Base-by-base conservation (phyloP, 768 basidiomycete genomes). In the Podaxis sp. region DNA sequence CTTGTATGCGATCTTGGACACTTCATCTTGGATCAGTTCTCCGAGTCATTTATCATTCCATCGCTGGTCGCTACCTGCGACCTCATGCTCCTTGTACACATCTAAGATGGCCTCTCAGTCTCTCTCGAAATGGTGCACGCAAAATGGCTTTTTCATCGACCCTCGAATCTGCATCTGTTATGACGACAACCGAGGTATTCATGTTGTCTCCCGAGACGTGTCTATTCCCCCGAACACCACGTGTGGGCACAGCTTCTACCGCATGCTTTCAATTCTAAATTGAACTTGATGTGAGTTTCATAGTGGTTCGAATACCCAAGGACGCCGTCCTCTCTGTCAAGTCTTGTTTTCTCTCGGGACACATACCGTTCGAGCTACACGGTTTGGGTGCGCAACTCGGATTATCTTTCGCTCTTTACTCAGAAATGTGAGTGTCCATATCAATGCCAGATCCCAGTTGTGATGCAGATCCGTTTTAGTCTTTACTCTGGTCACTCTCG, bases 251-350 rank as follows among this genome's bases (percentile, higher is more conserved):
- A 36, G 48, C 46, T 28, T 50, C 21, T 62, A 28, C 54, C 11
- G 7, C 40, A 16, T 40, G 51, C 1, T 46, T 50, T 13, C 7
- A 18, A 18, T 44, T 23, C 23, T 23, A 10, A 18, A 2, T 44
- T 48, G 46, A 44, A 56, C 50, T 40, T 46, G 44, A 65, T 53
- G 55, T 52, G 37, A 46, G 56, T 56, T 44, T 54, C 38, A 50
- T 52, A 91, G 89, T 90, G 53, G 86, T 84, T 6, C 77, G 76
- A 37, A 89, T 90, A 66, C 85, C 87, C 37, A 88, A 85, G 71
- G 62, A 74, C 57, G 76, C 81, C 48, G 79, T 90, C 18, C 75
- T 91, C 18, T 90, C 89, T 35, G 80, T 78, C 48, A 78, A 77
- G 64, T 81, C 82, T 0, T 87, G 83, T 70, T 75, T 78, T 44